Conservation (phyloP, 2,329 filamentous ascomycete genomes). For the Penicillium expansum region DNA sequence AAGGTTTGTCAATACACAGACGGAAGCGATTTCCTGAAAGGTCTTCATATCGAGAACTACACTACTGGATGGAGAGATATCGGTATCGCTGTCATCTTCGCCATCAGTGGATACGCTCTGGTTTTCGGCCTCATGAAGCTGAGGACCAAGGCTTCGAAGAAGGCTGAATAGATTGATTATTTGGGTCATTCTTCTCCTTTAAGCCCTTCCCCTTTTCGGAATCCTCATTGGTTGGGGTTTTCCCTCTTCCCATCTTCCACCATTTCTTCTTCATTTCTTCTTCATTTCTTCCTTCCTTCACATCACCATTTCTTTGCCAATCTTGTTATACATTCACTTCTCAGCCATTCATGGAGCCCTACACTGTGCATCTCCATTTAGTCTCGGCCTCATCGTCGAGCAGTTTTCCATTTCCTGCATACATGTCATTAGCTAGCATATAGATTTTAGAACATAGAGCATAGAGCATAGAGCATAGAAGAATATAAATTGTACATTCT, state of each 20-base stretch:
- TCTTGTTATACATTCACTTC: neutral
- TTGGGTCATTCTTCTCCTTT: neutral
- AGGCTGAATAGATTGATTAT: constrained; percentile 27
- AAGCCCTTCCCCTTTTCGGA: neutral
- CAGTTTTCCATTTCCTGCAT: neutral
- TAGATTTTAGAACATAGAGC: neutral
- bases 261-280: neutral
- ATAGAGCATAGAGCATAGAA: neutral
- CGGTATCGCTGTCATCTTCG: constrained; percentile 58
- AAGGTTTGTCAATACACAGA: constrained; percentile 59
- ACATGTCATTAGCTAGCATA: neutral
- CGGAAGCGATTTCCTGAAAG: constrained; percentile 60
- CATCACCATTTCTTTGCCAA: neutral
- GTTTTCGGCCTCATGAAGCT: constrained; percentile 45
- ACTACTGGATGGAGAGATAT: constrained; percentile 67
- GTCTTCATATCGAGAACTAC: constrained; percentile 59
- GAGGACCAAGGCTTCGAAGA: constrained; percentile 39
- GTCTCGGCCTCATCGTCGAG: neutral
- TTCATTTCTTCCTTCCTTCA: neutral
- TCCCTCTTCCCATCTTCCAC: no score
- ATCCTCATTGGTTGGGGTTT: neutral
- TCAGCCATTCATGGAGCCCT: neutral
- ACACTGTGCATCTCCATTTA: neutral
- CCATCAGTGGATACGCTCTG: constrained; percentile 52
- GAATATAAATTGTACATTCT: neutral